phyloP scores from a whole-genome alignment of 2,329 filamentous ascomycete species.

The Diplodia corticola region DNA sequence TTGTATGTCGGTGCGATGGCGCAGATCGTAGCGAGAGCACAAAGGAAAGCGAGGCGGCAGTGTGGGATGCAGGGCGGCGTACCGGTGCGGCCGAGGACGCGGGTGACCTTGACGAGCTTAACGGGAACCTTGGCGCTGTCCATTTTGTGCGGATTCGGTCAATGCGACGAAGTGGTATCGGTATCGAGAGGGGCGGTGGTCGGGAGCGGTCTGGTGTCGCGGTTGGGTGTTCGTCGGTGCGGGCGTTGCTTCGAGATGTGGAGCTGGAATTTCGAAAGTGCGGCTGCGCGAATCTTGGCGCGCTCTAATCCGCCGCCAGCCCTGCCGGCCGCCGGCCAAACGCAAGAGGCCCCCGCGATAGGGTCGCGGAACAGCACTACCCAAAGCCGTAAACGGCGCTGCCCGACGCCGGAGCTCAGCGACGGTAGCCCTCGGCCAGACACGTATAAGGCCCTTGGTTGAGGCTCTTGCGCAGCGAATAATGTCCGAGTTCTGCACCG shows the following conservation, averaged over 20 bases:
- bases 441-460: background rate
- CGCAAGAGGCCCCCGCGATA: conserved; percentile 8
- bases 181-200: background rate
- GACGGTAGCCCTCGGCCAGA: background rate
- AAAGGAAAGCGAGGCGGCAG: background rate
- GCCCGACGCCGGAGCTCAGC: conserved; percentile 8
- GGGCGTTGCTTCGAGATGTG: background rate
- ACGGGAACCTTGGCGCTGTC: conserved; percentile 92
- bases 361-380: background rate
- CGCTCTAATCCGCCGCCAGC: conserved; percentile 13
- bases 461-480: background rate
- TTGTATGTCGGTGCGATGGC: background rate
- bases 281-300: conserved; percentile 20
- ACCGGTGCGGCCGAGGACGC: conserved; percentile 96
- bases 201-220: conserved; percentile 3
- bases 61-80: conserved; percentile 45
- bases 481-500: background rate
- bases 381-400: background rate
- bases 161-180: background rate
- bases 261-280: conserved; percentile 22
- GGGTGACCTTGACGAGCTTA: conserved; percentile 99
- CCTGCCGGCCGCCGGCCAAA: conserved; percentile 8
- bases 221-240: conserved; percentile 1
- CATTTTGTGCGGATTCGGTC: conserved; percentile 55
- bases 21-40: background rate